These are phyloP conservation scores for Carnegiea gigantea DNA, from an alignment of 179 eudicot genomes.

Conservation along the genomic window DNA sequence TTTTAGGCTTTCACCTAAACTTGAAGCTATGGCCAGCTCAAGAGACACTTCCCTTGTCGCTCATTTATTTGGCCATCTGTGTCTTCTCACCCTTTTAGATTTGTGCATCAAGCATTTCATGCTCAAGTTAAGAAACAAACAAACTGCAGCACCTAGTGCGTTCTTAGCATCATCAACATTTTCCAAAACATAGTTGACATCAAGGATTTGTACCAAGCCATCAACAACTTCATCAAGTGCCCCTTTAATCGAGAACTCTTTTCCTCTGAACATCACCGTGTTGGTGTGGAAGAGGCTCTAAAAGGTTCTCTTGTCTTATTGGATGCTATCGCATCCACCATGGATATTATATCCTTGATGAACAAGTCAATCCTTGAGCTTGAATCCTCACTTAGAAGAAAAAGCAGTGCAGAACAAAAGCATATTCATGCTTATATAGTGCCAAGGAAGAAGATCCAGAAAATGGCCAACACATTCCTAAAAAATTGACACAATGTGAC, in stretches of 20 bases:
- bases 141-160: background rate
- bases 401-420: conserved; percentile 15
- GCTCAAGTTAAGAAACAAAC: conserved; percentile 8
- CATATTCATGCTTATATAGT: conserved; percentile 17
- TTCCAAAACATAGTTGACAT: conserved; percentile 16
- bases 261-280: conserved; percentile 7
- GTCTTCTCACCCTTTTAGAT: conserved; percentile 18
- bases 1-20: background rate
- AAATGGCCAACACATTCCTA: conserved; percentile 22
- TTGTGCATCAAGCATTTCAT: conserved; percentile 21
- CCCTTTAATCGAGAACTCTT: conserved; percentile 23
- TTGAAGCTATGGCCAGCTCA: conserved; percentile 17
- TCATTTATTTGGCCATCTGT: conserved; percentile 34
- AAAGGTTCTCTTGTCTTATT: conserved; percentile 26
- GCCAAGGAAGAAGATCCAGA: conserved; percentile 27
- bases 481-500: conserved; percentile 26
- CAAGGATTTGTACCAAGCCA: conserved; percentile 14
- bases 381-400: conserved; percentile 23
- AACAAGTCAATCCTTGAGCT: conserved; percentile 25
- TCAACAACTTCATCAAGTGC: conserved; percentile 18
- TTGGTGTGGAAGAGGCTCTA: conserved; percentile 20
- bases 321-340: conserved; percentile 23
- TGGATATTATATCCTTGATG: conserved; percentile 17
- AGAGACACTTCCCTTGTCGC: conserved; percentile 33
- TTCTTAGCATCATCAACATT: conserved; percentile 17